Base-by-base conservation (phyloP, 2,329 filamentous ascomycete species). In the Didymella exigua region DNA sequence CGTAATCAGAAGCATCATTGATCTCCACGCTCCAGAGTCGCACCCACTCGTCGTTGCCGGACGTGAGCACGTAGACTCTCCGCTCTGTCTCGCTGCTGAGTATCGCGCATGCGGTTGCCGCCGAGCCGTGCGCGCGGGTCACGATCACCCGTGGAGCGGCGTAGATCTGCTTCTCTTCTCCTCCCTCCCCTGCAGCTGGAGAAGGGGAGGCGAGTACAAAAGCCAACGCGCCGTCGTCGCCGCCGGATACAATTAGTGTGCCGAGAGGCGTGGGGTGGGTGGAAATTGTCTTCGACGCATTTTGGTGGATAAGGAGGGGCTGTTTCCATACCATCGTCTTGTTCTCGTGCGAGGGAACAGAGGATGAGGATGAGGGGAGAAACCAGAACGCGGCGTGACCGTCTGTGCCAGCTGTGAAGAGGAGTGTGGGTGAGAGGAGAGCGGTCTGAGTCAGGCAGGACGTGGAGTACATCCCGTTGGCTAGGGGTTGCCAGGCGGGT, bases 201-300 rank as follows among this genome's bases (percentile, higher is more conserved):
- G 11, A 16, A 33, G 29, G 6, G 10, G 30, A 33, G 8, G 14
- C 51, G 31, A 62, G 50, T 24, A 81, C 63, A 27, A 82, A 69
- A 0, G 82, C 87, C 0, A 98, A 73, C 3, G 89, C 88, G 58
- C 95, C 95, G 73, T 98, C 95, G 66, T 99, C 95, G 19, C 95
- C 92, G 23, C 90, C 91, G 0, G 91, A 92, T 4, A 90, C 73
- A 16, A 96, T 69, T 0, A 89, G 61, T 46, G 75, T 61, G n/a
- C 62, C 65, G 26, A 69, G 30, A 16, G 67, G 62, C 13, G 79
- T 46, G 24, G 65, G 40, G 1, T 72, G 54, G 4, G 75, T 47
- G 3, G 76, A 69, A 53, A 83, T 70, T 0, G 73, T 67, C 72
- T 96, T 96, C 70, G 97, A 85, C 45, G 88, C 86, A 73, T 84